These are phyloP conservation scores for Echria macrotheca DNA, from an alignment of 495 filamentous ascomycete species.

Conservation along the genomic window DNA sequence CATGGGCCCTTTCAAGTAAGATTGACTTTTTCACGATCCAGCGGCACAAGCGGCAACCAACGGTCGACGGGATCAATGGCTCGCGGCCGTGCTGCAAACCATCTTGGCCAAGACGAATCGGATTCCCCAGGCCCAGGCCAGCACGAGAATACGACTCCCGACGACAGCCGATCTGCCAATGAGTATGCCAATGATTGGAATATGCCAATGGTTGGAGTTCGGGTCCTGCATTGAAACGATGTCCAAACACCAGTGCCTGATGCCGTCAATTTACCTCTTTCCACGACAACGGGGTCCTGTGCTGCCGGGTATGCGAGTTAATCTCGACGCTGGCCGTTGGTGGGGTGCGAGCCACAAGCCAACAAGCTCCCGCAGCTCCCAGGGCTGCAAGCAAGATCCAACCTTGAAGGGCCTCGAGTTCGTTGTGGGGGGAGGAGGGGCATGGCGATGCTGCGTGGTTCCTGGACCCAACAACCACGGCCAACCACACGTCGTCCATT, in stretches of 20 bases:
- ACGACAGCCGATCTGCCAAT: constrained; percentile 7
- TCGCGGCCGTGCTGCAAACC: neutral
- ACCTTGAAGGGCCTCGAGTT: constrained; percentile 1
- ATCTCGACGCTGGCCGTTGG: constrained; percentile 15
- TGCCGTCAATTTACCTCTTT: constrained; percentile 7
- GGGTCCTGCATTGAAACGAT: constrained; percentile 19
- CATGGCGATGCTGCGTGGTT: no score
- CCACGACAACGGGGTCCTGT: neutral
- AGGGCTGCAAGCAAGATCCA: neutral
- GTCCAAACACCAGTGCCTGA: neutral
- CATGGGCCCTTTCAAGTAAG: neutral
- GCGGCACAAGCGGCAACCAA: constrained; percentile 6
- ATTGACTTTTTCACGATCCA: neutral
- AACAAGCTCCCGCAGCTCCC: neutral
- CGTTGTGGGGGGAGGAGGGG: neutral
- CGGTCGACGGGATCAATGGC: neutral
- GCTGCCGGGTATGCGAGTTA: constrained; percentile 10
- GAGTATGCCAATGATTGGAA: no score
- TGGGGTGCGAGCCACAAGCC: constrained; percentile 12
- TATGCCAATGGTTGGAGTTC: constrained; percentile 12
- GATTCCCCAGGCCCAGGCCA: constrained; percentile 9
- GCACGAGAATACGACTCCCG: constrained; percentile 5
- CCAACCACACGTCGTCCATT: no score
- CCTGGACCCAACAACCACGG: no score
- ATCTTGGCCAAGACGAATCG: constrained; percentile 16